phyloP scores from a whole-genome alignment of 352 stramenopile species.

The Pythium myriotylum region DNA sequence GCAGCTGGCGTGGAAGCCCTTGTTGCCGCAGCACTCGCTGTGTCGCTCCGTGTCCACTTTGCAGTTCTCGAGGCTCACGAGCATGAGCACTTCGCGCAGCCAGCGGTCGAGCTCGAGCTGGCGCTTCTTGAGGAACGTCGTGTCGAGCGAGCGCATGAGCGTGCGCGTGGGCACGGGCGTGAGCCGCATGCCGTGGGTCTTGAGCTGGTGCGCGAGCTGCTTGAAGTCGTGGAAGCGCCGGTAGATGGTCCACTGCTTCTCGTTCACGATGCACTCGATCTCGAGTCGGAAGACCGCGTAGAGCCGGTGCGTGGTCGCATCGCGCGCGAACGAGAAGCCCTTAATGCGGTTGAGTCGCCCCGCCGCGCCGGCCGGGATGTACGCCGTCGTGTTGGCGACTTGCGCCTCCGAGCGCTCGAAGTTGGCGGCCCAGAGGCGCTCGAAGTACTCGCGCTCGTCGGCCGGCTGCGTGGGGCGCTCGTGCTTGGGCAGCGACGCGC shows the following conservation, averaged over 20 bases:
- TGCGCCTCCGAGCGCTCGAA: conserved; percentile 81
- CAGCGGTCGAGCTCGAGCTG: conserved; percentile 84
- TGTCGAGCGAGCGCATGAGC: conserved; percentile 81
- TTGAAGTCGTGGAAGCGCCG: conserved; percentile 87
- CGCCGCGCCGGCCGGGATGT: conserved; percentile 64
- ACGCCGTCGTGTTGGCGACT: conserved; percentile 65
- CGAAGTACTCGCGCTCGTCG: conserved; percentile 82
- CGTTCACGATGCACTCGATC: conserved; percentile 84
- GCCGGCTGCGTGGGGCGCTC: conserved; percentile 71
- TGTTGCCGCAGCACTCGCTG: conserved; percentile 66
- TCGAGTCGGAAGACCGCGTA: conserved; percentile 85
- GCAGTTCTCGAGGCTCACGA: conserved; percentile 80
- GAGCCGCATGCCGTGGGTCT: conserved; percentile 69
- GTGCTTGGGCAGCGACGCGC: conserved; percentile 60
- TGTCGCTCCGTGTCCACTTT: conserved; percentile 67
- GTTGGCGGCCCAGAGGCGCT: conserved; percentile 79
- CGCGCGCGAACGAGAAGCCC: conserved; percentile 75
- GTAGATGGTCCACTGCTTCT: conserved; percentile 90
- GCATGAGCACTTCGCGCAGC: conserved; percentile 82
- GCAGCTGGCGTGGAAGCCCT: conserved; percentile 66
- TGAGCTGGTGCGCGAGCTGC: conserved; percentile 80
- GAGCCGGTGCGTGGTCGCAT: conserved; percentile 62
- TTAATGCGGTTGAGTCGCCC: conserved; percentile 81
- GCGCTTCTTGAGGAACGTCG: conserved; percentile 81
- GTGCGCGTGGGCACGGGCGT: conserved; percentile 78